Evolutionary conservation across 75 land plant genomes (phyloP).

Genomic region (Sequoiadendron giganteum): DNA sequence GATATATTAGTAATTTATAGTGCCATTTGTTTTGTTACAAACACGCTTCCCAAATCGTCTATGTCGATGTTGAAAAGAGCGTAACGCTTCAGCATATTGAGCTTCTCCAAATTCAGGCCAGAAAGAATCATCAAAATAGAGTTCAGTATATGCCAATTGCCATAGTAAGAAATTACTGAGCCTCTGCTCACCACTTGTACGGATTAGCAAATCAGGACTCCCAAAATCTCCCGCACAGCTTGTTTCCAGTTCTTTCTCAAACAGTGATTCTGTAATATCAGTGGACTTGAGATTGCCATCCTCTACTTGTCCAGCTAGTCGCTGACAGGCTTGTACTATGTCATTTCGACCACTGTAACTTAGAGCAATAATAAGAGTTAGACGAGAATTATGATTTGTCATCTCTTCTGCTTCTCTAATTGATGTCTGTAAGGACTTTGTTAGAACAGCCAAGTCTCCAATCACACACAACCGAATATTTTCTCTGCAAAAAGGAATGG

Average conservation of each 20-base stretch:
- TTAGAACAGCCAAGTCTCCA: conserved; percentile 58
- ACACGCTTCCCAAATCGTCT: conserved; percentile 60
- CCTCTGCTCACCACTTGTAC: conserved; percentile 78
- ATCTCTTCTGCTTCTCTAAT: conserved; percentile 34
- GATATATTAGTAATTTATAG: conserved; percentile 8
- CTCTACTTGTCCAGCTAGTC: conserved; percentile 46
- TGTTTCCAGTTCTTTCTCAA: conserved; percentile 48
- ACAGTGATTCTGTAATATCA: conserved; percentile 44
- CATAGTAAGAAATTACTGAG: conserved; percentile 81
- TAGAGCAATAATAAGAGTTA: conserved; percentile 54
- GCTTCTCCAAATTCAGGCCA: conserved; percentile 71
- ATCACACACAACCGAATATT: conserved; percentile 57
- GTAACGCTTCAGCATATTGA: conserved; percentile 50
- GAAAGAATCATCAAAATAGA: conserved; percentile 38
- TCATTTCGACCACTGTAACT: conserved; percentile 79
- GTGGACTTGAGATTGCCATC: conserved; percentile 38
- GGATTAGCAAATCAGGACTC: conserved; percentile 65
- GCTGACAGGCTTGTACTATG: conserved; percentile 56
- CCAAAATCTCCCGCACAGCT: conserved; percentile 32
- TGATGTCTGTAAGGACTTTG: conserved; percentile 34
- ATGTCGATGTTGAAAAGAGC: conserved; percentile 45
- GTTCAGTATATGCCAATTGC: conserved; percentile 77
- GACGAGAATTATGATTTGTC: conserved; percentile 40
- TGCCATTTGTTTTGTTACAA: conserved; percentile 4
- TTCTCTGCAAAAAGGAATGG: conserved; percentile 41